phyloP scores from a whole-genome alignment of 2,329 filamentous ascomycete genomes.

The Trichoderma koningii region DNA sequence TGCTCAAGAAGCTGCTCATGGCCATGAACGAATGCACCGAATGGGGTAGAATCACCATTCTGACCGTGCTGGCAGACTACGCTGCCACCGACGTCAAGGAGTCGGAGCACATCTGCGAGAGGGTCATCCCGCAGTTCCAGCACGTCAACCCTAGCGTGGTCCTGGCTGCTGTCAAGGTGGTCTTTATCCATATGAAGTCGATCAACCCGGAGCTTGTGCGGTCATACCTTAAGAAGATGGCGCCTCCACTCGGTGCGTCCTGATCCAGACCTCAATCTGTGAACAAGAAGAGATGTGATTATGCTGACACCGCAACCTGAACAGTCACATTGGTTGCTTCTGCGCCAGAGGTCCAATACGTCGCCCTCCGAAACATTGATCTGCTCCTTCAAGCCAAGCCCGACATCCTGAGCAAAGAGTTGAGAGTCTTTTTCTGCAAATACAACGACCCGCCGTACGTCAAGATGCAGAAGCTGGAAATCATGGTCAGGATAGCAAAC shows the following conservation, averaged over 20 bases:
- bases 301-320: background rate
- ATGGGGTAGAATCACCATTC: constrained; percentile 93
- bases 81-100: constrained; percentile 86
- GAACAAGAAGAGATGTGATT: background rate
- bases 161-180: constrained; percentile 93
- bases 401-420: constrained; percentile 94
- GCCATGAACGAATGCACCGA: constrained; percentile 97
- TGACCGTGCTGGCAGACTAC: constrained; percentile 88
- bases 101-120: constrained; percentile 96
- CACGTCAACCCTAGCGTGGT: constrained; percentile 98
- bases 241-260: constrained; percentile 77
- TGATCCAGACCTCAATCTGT: background rate
- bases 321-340: constrained; percentile 93
- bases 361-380: constrained; percentile 94
- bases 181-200: constrained; percentile 93
- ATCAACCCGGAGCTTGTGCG: constrained; percentile 76
- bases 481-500: constrained; percentile 99
- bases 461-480: constrained; percentile 96
- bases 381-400: constrained; percentile 93
- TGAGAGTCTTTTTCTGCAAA: constrained; percentile 99
- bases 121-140: constrained; percentile 95
- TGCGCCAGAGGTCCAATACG: constrained; percentile 95
- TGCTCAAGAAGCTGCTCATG: constrained; percentile 93
- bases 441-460: constrained; percentile 98
- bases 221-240: constrained; percentile 98